phyloP scores from a whole-genome alignment of 2,329 filamentous ascomycete genomes.

The Triangularia verruculosa region DNA sequence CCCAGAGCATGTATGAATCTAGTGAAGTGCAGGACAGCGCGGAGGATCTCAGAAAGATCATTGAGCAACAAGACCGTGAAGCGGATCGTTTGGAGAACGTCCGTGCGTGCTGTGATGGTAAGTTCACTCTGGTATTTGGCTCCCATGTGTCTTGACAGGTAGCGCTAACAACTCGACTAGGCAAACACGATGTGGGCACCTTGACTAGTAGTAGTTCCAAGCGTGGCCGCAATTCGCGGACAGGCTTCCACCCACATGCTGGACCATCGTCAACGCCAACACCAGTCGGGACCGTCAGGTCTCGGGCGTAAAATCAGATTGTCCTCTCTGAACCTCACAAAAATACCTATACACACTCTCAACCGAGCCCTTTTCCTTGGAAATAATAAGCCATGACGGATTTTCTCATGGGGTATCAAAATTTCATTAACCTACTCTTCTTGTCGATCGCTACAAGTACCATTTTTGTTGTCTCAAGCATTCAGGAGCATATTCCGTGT shows the following conservation, averaged over 20 bases:
- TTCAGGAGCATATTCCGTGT: conserved; percentile 16
- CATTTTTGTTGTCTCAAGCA: conserved; percentile 21
- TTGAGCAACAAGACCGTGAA: conserved; percentile 74
- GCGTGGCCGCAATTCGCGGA: conserved; percentile 42
- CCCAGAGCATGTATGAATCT: conserved; percentile 47
- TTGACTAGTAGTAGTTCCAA: conserved; percentile 48
- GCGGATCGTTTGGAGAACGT: conserved; percentile 88
- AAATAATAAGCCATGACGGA: conserved; percentile 16
- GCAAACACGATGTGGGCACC: conserved; percentile 71
- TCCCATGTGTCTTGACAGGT: neutral
- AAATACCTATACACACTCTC: neutral
- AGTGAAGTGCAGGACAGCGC: conserved; percentile 70
- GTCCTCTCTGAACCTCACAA: neutral
- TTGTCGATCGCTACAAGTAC: conserved; percentile 25
- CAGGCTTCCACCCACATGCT: conserved; percentile 33
- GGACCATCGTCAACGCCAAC: conserved; percentile 27
- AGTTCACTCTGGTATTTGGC: conserved; percentile 36
- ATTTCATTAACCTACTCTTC: conserved; percentile 20
- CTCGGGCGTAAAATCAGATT: conserved; percentile 25
- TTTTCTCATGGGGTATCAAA: conserved; percentile 5
- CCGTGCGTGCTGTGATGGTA: conserved; percentile 94
- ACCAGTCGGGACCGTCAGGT: conserved; percentile 28
- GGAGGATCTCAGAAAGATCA: conserved; percentile 76
- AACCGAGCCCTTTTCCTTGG: conserved; percentile 20
- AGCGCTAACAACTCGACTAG: conserved; percentile 39